phyloP scores from a whole-genome alignment of 768 basidiomycete genomes.

The Macrocybe gigantea region DNA sequence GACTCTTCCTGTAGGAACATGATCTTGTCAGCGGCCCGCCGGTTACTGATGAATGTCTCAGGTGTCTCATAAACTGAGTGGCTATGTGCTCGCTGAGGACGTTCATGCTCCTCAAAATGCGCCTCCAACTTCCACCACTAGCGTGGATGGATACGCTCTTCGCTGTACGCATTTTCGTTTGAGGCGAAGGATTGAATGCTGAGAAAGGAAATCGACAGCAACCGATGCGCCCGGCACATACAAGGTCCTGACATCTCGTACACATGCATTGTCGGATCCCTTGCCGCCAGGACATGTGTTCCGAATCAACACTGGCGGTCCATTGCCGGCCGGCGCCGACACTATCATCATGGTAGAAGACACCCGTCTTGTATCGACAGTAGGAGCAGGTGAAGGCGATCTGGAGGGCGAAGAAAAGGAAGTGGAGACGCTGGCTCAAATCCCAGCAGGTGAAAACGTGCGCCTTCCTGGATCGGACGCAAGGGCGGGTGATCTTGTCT shows the following conservation, averaged over 20 bases:
- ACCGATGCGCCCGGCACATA: conserved; percentile 61
- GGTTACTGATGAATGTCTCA: conserved; percentile 18
- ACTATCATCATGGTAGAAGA: conserved; percentile 93
- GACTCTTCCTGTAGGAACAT: conserved; percentile 34
- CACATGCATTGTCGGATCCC: conserved; percentile 38
- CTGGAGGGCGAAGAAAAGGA: conserved; percentile 59
- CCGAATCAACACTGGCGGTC: conserved; percentile 84
- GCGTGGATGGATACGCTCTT: conserved; percentile 86
- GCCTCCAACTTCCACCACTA: conserved; percentile 65
- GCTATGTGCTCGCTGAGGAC: conserved; percentile 71
- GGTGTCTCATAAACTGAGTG: conserved; percentile 58
- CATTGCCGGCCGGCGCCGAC: conserved; percentile 69
- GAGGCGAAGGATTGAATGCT: not conserved
- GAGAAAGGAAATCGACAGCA: conserved; percentile 30
- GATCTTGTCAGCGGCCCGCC: not conserved
- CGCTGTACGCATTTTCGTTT: conserved; percentile 40
- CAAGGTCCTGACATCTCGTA: conserved; percentile 56
- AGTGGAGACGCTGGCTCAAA: conserved; percentile 60
- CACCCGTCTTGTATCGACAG: conserved; percentile 63
- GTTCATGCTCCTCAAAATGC: conserved; percentile 61
- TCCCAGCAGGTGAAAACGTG: conserved; percentile 65
- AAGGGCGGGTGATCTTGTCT: conserved; percentile 55
- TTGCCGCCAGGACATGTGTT: conserved; percentile 51
- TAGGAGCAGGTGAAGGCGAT: conserved; percentile 27
- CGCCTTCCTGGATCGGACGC: conserved; percentile 74